phyloP scores from a whole-genome alignment of 768 basidiomycete genomes.

The Termitomyces bulborhizus region DNA sequence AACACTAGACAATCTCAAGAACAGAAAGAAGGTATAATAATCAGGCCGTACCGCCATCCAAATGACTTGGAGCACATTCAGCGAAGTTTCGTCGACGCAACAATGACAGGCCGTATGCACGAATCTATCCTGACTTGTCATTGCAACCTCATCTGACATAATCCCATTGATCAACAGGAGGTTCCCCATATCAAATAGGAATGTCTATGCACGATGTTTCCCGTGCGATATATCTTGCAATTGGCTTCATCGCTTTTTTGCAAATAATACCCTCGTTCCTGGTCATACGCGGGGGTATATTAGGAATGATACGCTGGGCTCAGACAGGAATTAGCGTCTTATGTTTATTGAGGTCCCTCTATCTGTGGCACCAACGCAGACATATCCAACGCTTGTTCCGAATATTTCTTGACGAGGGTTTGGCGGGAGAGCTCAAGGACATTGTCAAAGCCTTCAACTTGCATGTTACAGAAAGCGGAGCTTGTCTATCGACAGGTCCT shows the following conservation, averaged over 20 bases:
- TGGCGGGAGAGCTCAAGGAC: constrained; percentile 9
- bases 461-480: background rate
- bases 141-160: background rate
- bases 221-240: background rate
- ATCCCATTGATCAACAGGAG: background rate
- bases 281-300: background rate
- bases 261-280: background rate
- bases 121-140: background rate
- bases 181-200: constrained; percentile 7
- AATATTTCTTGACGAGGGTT: constrained; percentile 1
- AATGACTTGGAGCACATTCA: constrained; percentile 7
- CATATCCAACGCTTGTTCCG: constrained; percentile 1
- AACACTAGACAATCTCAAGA: background rate
- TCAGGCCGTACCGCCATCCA: constrained; percentile 9
- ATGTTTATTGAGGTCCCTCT: background rate
- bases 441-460: constrained; percentile 6
- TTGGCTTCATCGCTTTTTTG: background rate
- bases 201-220: background rate
- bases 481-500: constrained; percentile 2
- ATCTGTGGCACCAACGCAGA: constrained; percentile 3
- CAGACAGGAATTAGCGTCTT: background rate
- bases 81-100: constrained; percentile 6
- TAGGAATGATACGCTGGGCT: background rate
- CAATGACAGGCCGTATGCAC: constrained; percentile 9
- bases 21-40: background rate